Evolutionary conservation across 176 grass and related monocot species (phyloP), one percentile per base, ranked within the genome.

Genomic region (Cenchrus fungigraminus): DNA sequence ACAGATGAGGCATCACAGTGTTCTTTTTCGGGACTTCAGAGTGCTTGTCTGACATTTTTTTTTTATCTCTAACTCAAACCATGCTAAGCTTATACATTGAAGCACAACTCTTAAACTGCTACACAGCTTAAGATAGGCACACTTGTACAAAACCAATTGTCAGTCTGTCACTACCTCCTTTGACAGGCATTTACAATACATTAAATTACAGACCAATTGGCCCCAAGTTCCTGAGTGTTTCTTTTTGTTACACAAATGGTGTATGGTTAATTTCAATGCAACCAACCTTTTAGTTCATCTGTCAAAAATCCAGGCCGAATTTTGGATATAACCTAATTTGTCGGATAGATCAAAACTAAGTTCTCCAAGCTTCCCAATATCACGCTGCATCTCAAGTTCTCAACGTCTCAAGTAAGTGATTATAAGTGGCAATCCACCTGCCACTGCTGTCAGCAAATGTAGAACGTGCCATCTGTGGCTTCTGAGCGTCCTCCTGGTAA

Each of bases 401-500:
- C 52, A 53, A 2, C 76, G 19, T 50, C 32, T 81, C 52, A 53
- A 2, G 29, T 22, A 68, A 82, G 59, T 53, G 16, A 28, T 40
- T 59, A 12, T 45, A 28, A 31, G 4, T 3, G 8, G 37, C 14
- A 82, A 12, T 52, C 47, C 34, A 55, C 61, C 37, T 4, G 62
- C 11, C 54, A 75, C 19, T 77, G 64, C n/a, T 57, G 47, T 71
- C 31, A 71, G 54, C 17, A 12, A 34, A 58, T 79, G 74, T 63
- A 58, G 74, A 73, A 78, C 73, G 84, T 88, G 56, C 25, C 78
- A 49, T 77, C 31, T 82, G 79, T 3, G 12, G 6, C 0, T 9
- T 51, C 9, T 51, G 9, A 78, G 9, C 58, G 65, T 73, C 52
- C 89, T 90, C 25, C 25, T 25, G 25, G 60, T 40, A 69, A 86